These are phyloP conservation scores for Pleurozium schreberi DNA, from an alignment of 225 moss, liverwort and hornwort species.

Conservation along the genomic window DNA sequence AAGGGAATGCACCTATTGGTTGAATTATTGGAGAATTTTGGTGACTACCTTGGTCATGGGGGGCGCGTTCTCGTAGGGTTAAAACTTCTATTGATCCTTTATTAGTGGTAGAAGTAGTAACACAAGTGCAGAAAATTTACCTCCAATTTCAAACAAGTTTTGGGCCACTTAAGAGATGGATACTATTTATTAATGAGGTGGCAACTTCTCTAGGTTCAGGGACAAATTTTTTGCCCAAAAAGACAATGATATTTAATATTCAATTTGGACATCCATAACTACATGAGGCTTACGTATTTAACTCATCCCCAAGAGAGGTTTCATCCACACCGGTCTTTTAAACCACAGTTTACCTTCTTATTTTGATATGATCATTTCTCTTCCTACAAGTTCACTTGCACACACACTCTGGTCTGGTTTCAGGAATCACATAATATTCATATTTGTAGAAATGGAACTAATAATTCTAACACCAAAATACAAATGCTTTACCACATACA, in stretches of 20 bases:
- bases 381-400: too few relatives aligned
- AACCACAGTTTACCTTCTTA: too few relatives aligned
- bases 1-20: too few relatives aligned
- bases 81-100: neutral
- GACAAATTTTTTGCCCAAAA: neutral
- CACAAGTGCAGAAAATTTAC: too few relatives aligned
- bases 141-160: neutral
- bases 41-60: too few relatives aligned
- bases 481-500: neutral
- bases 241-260: neutral
- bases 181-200: neutral
- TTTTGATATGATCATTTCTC: neutral
- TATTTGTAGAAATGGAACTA: too few relatives aligned
- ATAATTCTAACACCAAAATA: neutral
- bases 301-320: accelerated
- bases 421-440: too few relatives aligned
- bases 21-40: too few relatives aligned
- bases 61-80: too few relatives aligned
- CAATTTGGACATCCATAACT: neutral
- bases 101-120: neutral
- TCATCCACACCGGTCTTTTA: accelerated
- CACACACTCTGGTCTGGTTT: too few relatives aligned
- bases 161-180: neutral
- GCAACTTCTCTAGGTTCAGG: neutral
- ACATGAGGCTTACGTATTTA: neutral